A percentile compares a stretch with the other conserved stretches of the same genome.
Conservation (phyloP, 495 filamentous ascomycete species). For the Penicillium pulvis region DNA sequence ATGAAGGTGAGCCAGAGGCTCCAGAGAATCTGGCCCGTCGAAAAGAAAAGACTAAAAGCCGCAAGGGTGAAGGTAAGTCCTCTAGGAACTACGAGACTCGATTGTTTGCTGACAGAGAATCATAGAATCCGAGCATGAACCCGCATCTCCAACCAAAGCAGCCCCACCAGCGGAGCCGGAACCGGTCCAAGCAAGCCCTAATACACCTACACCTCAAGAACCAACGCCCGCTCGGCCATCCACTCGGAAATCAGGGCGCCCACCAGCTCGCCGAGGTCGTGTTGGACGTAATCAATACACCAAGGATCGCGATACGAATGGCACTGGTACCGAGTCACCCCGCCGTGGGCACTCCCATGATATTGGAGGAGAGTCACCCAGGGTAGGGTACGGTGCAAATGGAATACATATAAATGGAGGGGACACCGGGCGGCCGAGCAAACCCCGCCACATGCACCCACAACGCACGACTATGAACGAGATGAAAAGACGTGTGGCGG, state of each 20-base stretch:
- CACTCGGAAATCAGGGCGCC: conserved; percentile 68
- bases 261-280: conserved; percentile 64
- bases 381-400: conserved; percentile 37
- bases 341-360: conserved; percentile 69
- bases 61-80: conserved; percentile 70
- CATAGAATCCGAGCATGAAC: conserved; percentile 43
- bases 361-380: conserved; percentile 45
- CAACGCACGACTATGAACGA: conserved; percentile 79
- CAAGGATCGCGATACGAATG: conserved; percentile 66
- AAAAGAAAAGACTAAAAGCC: conserved; percentile 71
- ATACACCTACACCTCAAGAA: conserved; percentile 54
- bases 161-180: conserved; percentile 36
- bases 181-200: conserved; percentile 52
- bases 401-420: conserved; percentile 44
- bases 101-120: conserved; percentile 12
- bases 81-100: neutral
- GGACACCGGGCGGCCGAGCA: conserved; percentile 57
- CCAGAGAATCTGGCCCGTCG: conserved; percentile 71
- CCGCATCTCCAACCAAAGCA: conserved; percentile 43
- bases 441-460: conserved; percentile 56
- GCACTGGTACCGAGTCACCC: conserved; percentile 61
- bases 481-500: conserved; percentile 82
- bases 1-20: conserved; percentile 65
- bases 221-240: conserved; percentile 43
- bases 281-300: conserved; percentile 87